phyloP scores from a whole-genome alignment of 2,329 filamentous ascomycete species.

The Monosporascus ibericus region DNA sequence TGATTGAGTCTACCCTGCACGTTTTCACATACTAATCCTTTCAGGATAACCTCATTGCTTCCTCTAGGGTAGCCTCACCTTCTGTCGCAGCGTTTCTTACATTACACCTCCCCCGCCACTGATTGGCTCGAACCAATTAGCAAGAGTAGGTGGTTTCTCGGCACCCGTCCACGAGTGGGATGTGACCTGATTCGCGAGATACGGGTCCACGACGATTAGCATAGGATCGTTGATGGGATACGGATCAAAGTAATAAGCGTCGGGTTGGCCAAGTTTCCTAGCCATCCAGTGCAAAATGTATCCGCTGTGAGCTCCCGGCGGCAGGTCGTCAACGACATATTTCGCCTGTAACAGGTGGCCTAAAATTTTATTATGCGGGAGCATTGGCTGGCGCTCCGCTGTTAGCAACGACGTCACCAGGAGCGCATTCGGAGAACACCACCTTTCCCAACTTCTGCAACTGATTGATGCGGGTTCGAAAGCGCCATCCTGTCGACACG shows the following conservation, averaged over 20 bases:
- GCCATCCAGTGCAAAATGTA: conserved; percentile 18
- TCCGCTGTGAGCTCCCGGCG: conserved; percentile 17
- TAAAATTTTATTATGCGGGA: conserved; percentile 20
- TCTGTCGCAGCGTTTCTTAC: no score
- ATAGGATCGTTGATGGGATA: conserved; percentile 22
- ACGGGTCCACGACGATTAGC: conserved; percentile 22
- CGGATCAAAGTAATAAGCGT: conserved; percentile 25
- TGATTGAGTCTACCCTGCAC: no score
- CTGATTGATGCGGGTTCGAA: conserved; percentile 12
- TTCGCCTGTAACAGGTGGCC: conserved; percentile 26
- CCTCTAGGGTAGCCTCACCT: no score
- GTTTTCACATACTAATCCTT: no score
- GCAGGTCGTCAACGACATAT: conserved; percentile 19
- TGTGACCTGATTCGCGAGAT: conserved; percentile 23
- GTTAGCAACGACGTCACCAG: background rate
- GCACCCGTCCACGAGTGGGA: conserved; percentile 19
- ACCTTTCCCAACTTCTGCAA: conserved; percentile 20
- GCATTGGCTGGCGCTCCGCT: conserved; percentile 18
- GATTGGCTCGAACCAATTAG: conserved; percentile 25
- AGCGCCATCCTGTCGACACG: conserved; percentile 12
- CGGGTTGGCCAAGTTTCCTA: conserved; percentile 12
- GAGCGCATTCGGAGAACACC: background rate
- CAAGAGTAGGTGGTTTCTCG: conserved; percentile 21
- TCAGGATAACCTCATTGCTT: no score
- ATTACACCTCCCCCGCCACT: conserved; percentile 21